These are phyloP conservation scores for Barbarea vulgaris DNA, from an alignment of 345 rosid species.

Conservation along the genomic window DNA sequence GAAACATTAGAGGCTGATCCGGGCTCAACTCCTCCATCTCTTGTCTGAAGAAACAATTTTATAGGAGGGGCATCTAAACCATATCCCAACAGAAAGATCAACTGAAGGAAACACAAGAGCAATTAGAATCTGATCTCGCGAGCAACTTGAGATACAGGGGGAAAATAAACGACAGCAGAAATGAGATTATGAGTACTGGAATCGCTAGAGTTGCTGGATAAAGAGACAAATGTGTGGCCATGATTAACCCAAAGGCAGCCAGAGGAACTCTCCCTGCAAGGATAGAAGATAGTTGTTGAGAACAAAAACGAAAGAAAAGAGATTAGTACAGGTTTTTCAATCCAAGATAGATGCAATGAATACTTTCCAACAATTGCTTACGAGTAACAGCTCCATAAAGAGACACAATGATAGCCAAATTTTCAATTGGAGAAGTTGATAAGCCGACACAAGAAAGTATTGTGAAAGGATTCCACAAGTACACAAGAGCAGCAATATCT, in stretches of 20 bases:
- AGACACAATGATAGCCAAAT: conserved; percentile 61
- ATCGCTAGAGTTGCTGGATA: conserved; percentile 69
- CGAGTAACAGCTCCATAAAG: conserved; percentile 77
- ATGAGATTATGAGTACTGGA: conserved; percentile 55
- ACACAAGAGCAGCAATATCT: conserved; percentile 79
- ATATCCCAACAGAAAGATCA: conserved; percentile 66
- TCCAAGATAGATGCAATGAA: not conserved
- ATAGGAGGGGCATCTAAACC: conserved; percentile 83
- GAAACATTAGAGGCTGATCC: conserved; percentile 33
- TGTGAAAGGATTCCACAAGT: conserved; percentile 92
- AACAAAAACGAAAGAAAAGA: not conserved
- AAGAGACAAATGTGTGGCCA: conserved; percentile 84
- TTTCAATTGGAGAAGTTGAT: conserved; percentile 88
- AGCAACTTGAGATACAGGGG: conserved; percentile 1
- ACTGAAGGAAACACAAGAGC: conserved; percentile 48
- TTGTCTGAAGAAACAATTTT: conserved; percentile 57
- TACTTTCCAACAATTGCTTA: conserved; percentile 40
- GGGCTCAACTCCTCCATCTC: conserved; percentile 10
- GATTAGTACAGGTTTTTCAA: not conserved
- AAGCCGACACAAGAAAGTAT: conserved; percentile 75
- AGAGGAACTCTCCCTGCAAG: conserved; percentile 66
- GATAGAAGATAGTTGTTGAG: not conserved
- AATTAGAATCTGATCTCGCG: not conserved
- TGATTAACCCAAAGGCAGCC: conserved; percentile 93
- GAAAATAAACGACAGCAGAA: too few relatives aligned